These are phyloP conservation scores for Groenewaldozyma sp. DNA, from an alignment of 1,139 yeast species.

Conservation along the genomic window DNA sequence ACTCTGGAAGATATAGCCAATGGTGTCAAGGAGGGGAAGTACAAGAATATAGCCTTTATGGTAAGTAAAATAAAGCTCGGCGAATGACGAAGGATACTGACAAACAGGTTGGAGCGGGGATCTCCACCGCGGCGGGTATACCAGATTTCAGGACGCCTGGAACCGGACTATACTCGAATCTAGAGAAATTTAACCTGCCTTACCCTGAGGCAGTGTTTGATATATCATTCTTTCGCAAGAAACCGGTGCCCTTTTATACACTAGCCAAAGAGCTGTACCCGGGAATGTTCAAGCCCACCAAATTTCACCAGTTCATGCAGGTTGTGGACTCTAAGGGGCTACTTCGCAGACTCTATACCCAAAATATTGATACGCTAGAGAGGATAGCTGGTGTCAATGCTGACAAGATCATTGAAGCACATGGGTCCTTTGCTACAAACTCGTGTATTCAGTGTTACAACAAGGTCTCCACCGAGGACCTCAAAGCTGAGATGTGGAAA, in stretches of 20 bases:
- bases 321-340: slow-evolving; percentile 54
- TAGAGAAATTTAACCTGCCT: slow-evolving; percentile 66
- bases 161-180: slow-evolving; percentile 81
- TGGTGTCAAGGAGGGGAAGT: slow-evolving; percentile 20
- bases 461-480: slow-evolving; percentile 43
- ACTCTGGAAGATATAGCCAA: slow-evolving; percentile 22
- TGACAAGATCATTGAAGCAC: slow-evolving; percentile 74
- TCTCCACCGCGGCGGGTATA: slow-evolving; percentile 85
- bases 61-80: slow-evolving; percentile 14
- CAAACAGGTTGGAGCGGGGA: slow-evolving; percentile 72
- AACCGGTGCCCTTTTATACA: slow-evolving; percentile 77
- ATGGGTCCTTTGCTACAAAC: slow-evolving; percentile 81
- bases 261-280: slow-evolving; percentile 82
- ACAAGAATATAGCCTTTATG: slow-evolving; percentile 29
- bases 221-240: slow-evolving; percentile 62
- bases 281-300: slow-evolving; percentile 75
- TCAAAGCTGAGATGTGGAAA: slow-evolving; percentile 38
- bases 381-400: slow-evolving; percentile 67
- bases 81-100: too few species aligned
- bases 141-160: slow-evolving; percentile 92
- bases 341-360: slow-evolving; percentile 71
- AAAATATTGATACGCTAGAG: slow-evolving; percentile 87
- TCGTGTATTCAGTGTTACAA: slow-evolving; percentile 70
- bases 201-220: slow-evolving; percentile 95
- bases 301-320: slow-evolving; percentile 63